Evolutionary conservation across 2,329 filamentous ascomycete species (phyloP).

Genomic region (Neodidymelliopsis sp.): DNA sequence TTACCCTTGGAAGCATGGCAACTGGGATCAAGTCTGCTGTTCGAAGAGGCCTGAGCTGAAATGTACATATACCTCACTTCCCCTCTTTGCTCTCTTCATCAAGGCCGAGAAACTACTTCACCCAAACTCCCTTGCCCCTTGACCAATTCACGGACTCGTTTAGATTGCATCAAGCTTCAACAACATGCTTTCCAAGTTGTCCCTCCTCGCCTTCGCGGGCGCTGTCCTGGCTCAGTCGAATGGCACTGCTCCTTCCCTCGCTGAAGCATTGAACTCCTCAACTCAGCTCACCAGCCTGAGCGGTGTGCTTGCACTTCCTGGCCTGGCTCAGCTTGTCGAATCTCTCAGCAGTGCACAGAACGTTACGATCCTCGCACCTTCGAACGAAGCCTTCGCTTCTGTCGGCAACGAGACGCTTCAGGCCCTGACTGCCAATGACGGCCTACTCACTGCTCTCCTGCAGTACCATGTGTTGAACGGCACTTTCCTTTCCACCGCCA

Average conservation of each 20-base stretch:
- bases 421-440: constrained; percentile 38
- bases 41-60: neutral
- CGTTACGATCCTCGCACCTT: constrained; percentile 66
- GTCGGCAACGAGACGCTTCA: constrained; percentile 49
- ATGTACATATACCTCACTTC: constrained; percentile 28
- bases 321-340: constrained; percentile 44
- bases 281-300: constrained; percentile 42
- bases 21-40: constrained; percentile 13
- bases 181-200: constrained; percentile 52
- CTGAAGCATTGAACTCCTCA: constrained; percentile 27
- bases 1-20: constrained; percentile 26
- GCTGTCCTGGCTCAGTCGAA: constrained; percentile 41
- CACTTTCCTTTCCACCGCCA: constrained; percentile 50
- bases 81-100: constrained; percentile 12
- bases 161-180: neutral
- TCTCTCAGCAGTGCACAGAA: constrained; percentile 54
- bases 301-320: constrained; percentile 46
- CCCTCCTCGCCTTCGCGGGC: constrained; percentile 46
- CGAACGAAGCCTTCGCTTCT: constrained; percentile 58
- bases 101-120: neutral
- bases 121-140: neutral
- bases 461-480: constrained; percentile 67
- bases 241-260: constrained; percentile 21
- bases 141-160: neutral
- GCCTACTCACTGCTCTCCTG: constrained; percentile 56